Base-by-base conservation (phyloP, 495 filamentous ascomycete species). In the Neurospora cerealis region DNA sequence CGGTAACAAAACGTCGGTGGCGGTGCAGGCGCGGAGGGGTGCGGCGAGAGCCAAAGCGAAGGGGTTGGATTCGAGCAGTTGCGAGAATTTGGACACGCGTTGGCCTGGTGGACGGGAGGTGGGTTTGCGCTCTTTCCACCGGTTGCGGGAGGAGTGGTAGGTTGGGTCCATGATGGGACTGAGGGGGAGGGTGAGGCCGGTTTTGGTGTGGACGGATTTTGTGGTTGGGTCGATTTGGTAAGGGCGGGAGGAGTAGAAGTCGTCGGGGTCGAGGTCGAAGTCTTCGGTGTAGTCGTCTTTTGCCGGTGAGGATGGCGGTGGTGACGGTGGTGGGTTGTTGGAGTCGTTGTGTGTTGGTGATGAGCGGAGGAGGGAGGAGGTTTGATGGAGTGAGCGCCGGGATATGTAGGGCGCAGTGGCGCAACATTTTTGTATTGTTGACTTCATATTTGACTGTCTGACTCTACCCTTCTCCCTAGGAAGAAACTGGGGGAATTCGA, bases 11-110 rank as follows among this genome's bases (percentile, higher is more conserved):
- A 79, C 76, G 0, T 77, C 78, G 9, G 92, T 91, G n/a, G 89
- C 46, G 3, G 80, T 41, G 79, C 93, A 96, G 74, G 80, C 78
- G 39, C 94, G 89, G 19, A 88, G 46, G 0, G 90, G 89, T 0
- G 88, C 89, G 19, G 91, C 92, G 8, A 97, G 87, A 13, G 91
- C 89, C 24, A 84, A 83, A 21, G 88, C 85, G 28, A 66, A 66
- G 6, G 54, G 54, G 28, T 36, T 66, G 54, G 54, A 66, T 66
- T 66, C 54, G 54, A 66, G 54, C 0, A 66, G 28, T 28, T 66
- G 54, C 0, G 24, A 32, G 1, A 66, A 66, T 9, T 66, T 66
- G 54, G 28, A 8, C 5, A 66, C 28, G 24, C 54, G 54, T 36
- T 36, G 54, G 15, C 54, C 28, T 0, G 28, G 13, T 0, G 54